Evolutionary conservation across 441 rosid genomes (phyloP).

Genomic region (Sinapis alba): DNA sequence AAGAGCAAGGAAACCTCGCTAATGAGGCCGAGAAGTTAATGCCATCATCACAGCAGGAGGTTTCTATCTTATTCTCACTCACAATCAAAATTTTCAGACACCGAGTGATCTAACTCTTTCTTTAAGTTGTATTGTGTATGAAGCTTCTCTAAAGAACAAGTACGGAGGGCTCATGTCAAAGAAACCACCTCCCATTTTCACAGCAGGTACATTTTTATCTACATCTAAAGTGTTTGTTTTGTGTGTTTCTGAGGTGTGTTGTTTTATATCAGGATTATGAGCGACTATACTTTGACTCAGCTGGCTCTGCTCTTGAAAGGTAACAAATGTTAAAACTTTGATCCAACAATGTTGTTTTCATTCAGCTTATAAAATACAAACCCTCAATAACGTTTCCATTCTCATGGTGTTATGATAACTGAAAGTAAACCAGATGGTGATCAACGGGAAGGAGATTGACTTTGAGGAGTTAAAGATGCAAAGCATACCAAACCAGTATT

Average conservation of each 20-base stretch:
- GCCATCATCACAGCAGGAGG: neutral
- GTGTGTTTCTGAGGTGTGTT: neutral
- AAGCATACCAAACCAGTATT: conserved; percentile 69
- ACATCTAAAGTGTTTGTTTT: no score
- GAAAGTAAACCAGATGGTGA: neutral
- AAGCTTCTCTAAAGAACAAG: neutral
- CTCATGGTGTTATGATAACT: neutral
- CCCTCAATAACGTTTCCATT: neutral
- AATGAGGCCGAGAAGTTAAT: neutral
- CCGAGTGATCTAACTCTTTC: neutral
- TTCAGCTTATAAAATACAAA: neutral
- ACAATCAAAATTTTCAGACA: neutral
- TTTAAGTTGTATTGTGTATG: neutral
- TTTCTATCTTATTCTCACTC: neutral
- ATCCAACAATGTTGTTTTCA: neutral
- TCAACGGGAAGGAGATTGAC: neutral
- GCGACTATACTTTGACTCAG: neutral
- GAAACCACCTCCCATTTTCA: no score
- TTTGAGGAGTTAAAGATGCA: conserved; percentile 52
- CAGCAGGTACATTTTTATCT: no score
- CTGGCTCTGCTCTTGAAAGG: neutral
- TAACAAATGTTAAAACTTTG: neutral
- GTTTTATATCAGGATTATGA: neutral
- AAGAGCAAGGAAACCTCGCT: neutral
- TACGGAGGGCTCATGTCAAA: neutral